Evolutionary conservation across 169 alveolate genomes (phyloP), one percentile per base, ranked within the genome.

Genomic region (Plasmodium cynomolgi): DNA sequence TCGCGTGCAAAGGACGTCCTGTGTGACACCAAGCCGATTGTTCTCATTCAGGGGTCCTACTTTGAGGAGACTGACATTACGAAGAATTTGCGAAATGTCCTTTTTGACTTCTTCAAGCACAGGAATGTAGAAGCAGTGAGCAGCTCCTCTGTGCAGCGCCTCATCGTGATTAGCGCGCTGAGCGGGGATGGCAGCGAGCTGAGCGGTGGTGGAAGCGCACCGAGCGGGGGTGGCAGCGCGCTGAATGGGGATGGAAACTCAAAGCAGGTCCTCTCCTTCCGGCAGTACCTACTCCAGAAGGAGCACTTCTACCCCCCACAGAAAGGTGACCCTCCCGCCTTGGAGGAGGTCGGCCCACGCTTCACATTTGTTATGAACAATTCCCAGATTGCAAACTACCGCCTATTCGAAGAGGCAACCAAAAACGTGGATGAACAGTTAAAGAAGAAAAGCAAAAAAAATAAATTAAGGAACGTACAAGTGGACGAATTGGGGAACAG

Each of bases 261-360:
- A 5, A 1, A 17, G 1, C 81, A 74, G 47, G 56, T 85, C 1
- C 54, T 85, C 47, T 85, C 84, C 20, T 85, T 85, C 80, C 73
- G 84, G 7, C 93, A 85, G 31, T 85, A 85, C 26, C 39, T 85
- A 17, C 37, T 85, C 8, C 44, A 31, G 39, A 85, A 85, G 62
- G 93, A 50, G n/a, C 62, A 17, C 62, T 74, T 44, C 17, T 6
- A 3, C 7, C 37, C 2, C 17, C 39, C 56, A 29, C 62, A 37
- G 71, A 54, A 8, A 29, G 37, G 81, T 23, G 71, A 75, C 13
- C 23, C 15, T 0, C 82, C 93, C 1, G 31, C 41, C 6, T 20
- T 85, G 31, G 81, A 85, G 26, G 93, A 85, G 34, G 39, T 85
- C 2, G 93, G 93, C 17, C 93, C 93, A 0, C 81, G 93, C 7